These are phyloP conservation scores for Orbilia quercus DNA, from an alignment of 2,329 filamentous ascomycete species.

Conservation along the genomic window DNA sequence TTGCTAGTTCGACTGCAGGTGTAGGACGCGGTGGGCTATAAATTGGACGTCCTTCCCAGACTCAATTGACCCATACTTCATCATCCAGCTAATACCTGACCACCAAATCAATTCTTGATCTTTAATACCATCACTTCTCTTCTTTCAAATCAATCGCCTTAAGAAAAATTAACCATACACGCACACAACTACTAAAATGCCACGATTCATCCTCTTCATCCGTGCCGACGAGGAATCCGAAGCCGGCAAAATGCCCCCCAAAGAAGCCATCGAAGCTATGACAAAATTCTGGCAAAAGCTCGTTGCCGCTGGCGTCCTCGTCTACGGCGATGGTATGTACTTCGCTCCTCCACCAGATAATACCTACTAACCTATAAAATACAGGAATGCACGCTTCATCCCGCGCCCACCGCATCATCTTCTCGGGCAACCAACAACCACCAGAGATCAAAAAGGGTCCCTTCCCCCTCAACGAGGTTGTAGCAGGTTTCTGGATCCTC, in stretches of 20 bases:
- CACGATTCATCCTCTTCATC: slow-evolving; percentile 50
- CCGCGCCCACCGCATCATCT: slow-evolving; percentile 33
- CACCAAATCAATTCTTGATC: too few species aligned
- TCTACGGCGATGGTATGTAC: slow-evolving; percentile 43
- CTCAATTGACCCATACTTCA: background rate
- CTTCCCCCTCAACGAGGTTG: slow-evolving; percentile 37
- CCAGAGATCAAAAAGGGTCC: slow-evolving; percentile 35
- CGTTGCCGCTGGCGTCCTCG: slow-evolving; percentile 29
- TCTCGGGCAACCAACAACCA: slow-evolving; percentile 10
- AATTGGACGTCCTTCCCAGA: background rate
- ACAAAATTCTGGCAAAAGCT: slow-evolving; percentile 41
- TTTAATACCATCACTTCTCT: background rate
- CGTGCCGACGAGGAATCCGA: slow-evolving; percentile 42
- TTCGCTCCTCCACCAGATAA: background rate
- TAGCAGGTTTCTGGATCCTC: slow-evolving; percentile 48
- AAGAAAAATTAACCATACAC: too few species aligned
- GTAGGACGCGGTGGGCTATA: slow-evolving; percentile 14
- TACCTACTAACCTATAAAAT: background rate
- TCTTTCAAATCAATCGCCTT: background rate
- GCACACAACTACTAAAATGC: slow-evolving; percentile 35
- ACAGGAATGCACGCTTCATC: slow-evolving; percentile 49
- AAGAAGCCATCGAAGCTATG: slow-evolving; percentile 48
- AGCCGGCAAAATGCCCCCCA: slow-evolving; percentile 42
- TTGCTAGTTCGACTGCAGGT: background rate
- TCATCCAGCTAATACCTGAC: background rate